These are phyloP conservation scores for Penicillium brasilianum DNA, from an alignment of 2,329 filamentous ascomycete genomes.

Conservation along the genomic window DNA sequence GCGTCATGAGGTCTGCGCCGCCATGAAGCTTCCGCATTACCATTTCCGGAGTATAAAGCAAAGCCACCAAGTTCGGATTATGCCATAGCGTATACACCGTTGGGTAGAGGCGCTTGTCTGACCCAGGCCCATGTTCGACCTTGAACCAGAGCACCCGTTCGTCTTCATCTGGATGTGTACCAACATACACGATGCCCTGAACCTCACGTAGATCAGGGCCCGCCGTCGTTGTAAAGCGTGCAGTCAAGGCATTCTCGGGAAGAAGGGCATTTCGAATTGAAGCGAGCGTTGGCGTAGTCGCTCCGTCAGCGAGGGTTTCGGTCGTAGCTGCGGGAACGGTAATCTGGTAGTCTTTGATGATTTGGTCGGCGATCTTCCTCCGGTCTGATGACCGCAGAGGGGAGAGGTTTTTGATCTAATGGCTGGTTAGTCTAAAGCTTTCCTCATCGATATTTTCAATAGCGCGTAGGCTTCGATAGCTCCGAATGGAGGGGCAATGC, in stretches of 20 bases:
- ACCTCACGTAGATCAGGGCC: constrained; percentile 66
- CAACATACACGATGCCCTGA: constrained; percentile 68
- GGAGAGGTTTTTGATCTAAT: constrained; percentile 67
- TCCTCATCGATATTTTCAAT: not conserved
- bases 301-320: constrained; percentile 37
- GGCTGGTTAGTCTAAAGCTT: constrained; percentile 17
- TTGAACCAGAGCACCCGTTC: constrained; percentile 69
- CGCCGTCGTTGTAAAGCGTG: constrained; percentile 68
- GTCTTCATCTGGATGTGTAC: constrained; percentile 61
- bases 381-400: constrained; percentile 71
- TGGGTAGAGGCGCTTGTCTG: constrained; percentile 49
- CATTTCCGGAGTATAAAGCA: constrained; percentile 66
- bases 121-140: constrained; percentile 58
- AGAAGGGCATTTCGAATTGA: constrained; percentile 64
- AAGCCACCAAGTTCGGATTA: constrained; percentile 63
- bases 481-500: constrained; percentile 31
- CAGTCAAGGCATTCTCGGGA: constrained; percentile 66
- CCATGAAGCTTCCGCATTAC: constrained; percentile 66
- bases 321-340: constrained; percentile 47
- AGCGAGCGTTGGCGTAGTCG: constrained; percentile 53
- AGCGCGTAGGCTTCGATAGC: not conserved
- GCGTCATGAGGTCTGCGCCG: constrained; percentile 72
- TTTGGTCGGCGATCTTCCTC: constrained; percentile 68
- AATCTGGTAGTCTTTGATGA: constrained; percentile 66
- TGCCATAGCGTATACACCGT: constrained; percentile 71